Conservation (phyloP, 495 filamentous ascomycete species). For the Penicillium turbatum region DNA sequence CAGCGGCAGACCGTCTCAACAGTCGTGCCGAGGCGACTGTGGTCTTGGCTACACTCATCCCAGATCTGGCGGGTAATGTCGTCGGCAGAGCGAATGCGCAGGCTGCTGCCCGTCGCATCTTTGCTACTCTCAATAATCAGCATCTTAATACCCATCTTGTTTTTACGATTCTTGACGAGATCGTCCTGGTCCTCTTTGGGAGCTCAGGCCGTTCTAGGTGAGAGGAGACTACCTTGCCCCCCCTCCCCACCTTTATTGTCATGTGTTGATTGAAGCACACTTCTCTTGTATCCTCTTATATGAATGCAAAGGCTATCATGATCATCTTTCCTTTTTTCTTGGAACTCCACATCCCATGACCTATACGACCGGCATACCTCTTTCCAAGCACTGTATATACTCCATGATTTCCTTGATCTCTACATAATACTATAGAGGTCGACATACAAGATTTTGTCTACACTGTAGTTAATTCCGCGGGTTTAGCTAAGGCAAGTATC, state of each 20-base stretch:
- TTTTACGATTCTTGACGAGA: slow-evolving; percentile 76
- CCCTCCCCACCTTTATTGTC: neutral
- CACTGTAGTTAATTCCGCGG: no score
- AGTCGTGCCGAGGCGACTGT: slow-evolving; percentile 68
- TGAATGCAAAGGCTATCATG: neutral
- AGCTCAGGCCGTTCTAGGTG: slow-evolving; percentile 23
- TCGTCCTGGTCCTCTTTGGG: slow-evolving; percentile 68
- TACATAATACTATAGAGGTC: neutral
- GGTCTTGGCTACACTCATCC: slow-evolving; percentile 75
- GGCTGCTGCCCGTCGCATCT: slow-evolving; percentile 72
- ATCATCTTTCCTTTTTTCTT: neutral
- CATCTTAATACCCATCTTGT: slow-evolving; percentile 66
- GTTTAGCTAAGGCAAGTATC: no score
- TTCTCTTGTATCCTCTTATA: neutral
- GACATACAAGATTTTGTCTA: no score
- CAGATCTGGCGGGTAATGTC: slow-evolving; percentile 77
- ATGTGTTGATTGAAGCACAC: no score
- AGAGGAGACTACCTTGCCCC: neutral
- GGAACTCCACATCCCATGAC: neutral
- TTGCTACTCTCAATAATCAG: slow-evolving; percentile 75
- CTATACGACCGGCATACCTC: neutral
- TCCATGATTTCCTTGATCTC: neutral
- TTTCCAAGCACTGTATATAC: neutral
- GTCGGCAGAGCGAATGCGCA: slow-evolving; percentile 82
- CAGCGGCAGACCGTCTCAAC: slow-evolving; percentile 60